A percentile compares a stretch with the other conserved stretches of the same genome.
Conservation (phyloP, 257 asterid species). For the Nicotiana otophora region DNA sequence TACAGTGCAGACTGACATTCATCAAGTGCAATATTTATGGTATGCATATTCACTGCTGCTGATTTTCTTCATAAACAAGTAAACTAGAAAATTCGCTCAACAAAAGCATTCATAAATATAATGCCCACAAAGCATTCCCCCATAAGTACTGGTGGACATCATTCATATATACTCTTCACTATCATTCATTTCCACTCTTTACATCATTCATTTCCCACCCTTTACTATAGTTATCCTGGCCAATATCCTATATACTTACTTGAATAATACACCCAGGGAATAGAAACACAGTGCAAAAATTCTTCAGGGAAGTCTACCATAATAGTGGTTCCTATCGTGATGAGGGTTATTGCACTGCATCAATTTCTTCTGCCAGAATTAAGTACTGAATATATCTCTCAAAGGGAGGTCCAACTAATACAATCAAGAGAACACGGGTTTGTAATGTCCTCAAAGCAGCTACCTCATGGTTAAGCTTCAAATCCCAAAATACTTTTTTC, state of each 20-base stretch:
- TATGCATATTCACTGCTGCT: not conserved
- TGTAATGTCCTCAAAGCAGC: constrained; percentile 4
- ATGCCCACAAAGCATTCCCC: not conserved
- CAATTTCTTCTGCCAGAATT: not conserved
- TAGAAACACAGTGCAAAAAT: not conserved
- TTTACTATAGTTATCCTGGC: not conserved
- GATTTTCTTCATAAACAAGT: not conserved
- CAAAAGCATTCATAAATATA: not conserved
- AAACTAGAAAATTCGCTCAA: not conserved
- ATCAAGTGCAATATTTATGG: not conserved
- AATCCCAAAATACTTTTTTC: not conserved
- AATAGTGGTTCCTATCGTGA: not conserved
- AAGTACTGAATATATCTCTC: not conserved
- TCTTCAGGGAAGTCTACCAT: not conserved
- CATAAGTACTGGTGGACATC: not conserved
- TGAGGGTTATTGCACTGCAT: not conserved
- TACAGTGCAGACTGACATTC: not conserved
- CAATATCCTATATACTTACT: not conserved
- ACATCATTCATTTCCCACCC: not conserved
- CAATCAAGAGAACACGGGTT: not conserved
- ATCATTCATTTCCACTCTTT: not conserved
- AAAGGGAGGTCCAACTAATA: not conserved
- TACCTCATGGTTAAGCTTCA: not conserved
- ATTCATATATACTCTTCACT: not conserved
- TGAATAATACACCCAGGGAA: not conserved